Evolutionary conservation across 228 moss, liverwort and hornwort genomes (phyloP).

Genomic region (Sphagnum fallax): DNA sequence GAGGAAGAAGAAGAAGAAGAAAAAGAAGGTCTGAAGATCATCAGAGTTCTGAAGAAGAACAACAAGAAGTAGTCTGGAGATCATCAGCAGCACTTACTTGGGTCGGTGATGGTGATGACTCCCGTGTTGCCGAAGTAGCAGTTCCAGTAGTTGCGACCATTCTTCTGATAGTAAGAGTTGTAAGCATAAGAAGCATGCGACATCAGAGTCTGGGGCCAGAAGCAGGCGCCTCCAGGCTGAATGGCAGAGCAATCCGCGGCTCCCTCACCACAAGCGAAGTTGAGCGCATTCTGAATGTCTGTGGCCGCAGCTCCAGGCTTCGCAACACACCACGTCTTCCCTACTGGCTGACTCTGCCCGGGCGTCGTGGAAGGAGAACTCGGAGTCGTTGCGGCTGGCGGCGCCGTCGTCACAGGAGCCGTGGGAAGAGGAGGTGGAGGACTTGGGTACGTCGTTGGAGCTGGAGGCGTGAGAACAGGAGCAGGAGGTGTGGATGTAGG

Average conservation of each 20-base stretch:
- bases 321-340: slow-evolving; percentile 54
- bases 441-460: neutral
- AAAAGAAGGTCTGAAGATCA: too few species aligned
- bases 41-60: too few species aligned
- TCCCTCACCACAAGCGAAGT: slow-evolving; percentile 55
- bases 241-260: slow-evolving; percentile 42
- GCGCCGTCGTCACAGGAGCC: slow-evolving; percentile 1
- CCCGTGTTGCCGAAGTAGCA: slow-evolving; percentile 57
- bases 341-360: slow-evolving; percentile 5
- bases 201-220: slow-evolving; percentile 33
- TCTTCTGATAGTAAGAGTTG: slow-evolving; percentile 42
- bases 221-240: slow-evolving; percentile 33
- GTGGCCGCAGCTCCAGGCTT: slow-evolving; percentile 24
- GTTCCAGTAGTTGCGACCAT: slow-evolving; percentile 65
- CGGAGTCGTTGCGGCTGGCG: slow-evolving; percentile 2
- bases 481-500: neutral
- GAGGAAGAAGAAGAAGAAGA: too few species aligned
- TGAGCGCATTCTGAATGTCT: slow-evolving; percentile 33
- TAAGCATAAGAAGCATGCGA: slow-evolving; percentile 55
- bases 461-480: neutral
- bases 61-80: too few species aligned
- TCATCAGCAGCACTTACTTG: slow-evolving; percentile 30
- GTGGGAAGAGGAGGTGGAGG: slow-evolving; percentile 1
- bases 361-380: slow-evolving; percentile 4
- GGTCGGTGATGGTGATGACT: slow-evolving; percentile 53